Percentiles rank a stretch among this genome's conserved stretches.
phyloP scores from a whole-genome alignment of 257 asterid species.

The Echites panduratus region DNA sequence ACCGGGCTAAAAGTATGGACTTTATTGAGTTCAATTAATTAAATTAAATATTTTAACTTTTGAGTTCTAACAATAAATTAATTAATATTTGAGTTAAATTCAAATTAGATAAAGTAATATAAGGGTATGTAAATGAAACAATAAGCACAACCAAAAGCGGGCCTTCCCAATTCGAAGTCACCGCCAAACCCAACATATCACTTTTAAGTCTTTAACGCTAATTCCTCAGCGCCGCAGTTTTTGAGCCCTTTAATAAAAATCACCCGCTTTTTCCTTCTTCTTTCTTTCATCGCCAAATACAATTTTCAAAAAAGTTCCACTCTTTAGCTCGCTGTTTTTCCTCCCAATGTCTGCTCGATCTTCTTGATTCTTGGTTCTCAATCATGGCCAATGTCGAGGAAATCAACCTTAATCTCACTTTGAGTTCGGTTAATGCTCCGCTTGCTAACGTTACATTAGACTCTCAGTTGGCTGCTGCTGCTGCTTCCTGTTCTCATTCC shows the following conservation, averaged over 20 bases:
- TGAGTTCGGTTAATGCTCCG: neutral
- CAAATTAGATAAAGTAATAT: too few species aligned
- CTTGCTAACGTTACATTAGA: neutral
- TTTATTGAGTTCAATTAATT: too few species aligned
- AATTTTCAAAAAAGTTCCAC: neutral
- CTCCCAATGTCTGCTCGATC: neutral
- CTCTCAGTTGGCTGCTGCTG: neutral
- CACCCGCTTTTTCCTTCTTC: neutral
- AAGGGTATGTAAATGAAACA: too few species aligned
- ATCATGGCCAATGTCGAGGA: neutral
- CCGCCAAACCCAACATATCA: neutral
- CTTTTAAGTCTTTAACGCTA: too few species aligned
- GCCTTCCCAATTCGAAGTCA: slow-evolving; percentile 12
- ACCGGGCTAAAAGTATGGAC: too few species aligned
- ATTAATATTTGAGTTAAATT: too few species aligned
- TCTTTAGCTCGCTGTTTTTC: neutral
- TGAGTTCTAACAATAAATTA: too few species aligned
- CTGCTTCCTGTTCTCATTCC: neutral
- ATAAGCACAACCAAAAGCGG: neutral
- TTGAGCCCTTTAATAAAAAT: neutral
- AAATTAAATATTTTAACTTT: too few species aligned
- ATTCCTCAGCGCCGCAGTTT: neutral
- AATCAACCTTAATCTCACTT: slow-evolving; percentile 7
- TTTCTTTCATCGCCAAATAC: neutral
- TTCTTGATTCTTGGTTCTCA: neutral